Conservation (phyloP, 257 asterid species). For the Solanum tacnaense region DNA sequence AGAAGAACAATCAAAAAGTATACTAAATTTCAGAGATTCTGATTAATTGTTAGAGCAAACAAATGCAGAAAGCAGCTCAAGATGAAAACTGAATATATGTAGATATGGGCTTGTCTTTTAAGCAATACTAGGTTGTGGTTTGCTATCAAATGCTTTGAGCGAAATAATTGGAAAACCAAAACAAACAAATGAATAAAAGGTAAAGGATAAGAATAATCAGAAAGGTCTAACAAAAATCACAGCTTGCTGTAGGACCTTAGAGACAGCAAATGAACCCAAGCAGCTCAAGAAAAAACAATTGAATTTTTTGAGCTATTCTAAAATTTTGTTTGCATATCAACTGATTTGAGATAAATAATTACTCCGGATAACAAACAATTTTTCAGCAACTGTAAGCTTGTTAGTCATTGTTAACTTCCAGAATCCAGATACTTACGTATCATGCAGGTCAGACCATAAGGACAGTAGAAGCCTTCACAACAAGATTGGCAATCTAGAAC, state of each 20-base stretch:
- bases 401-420: background rate
- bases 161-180: background rate
- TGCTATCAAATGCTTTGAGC: background rate
- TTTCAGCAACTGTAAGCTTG: background rate
- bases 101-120: background rate
- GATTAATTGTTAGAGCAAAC: background rate
- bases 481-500: constrained; percentile 59
- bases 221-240: background rate
- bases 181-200: background rate
- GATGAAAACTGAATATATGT: background rate
- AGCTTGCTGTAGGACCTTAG: background rate
- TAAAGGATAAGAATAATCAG: background rate
- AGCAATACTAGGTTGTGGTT: background rate
- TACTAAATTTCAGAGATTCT: background rate
- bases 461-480: constrained; percentile 88
- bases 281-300: background rate
- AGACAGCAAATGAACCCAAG: background rate
- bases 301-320: background rate
- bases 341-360: background rate
- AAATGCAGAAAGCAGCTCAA: background rate
- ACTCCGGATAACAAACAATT: background rate
- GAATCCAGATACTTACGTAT: constrained; percentile 50
- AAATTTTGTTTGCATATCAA: background rate
- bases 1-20: background rate
- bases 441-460: constrained; percentile 86